Base-by-base conservation (phyloP, 1,284 basidiomycete species). In the Leccinum huronense region DNA sequence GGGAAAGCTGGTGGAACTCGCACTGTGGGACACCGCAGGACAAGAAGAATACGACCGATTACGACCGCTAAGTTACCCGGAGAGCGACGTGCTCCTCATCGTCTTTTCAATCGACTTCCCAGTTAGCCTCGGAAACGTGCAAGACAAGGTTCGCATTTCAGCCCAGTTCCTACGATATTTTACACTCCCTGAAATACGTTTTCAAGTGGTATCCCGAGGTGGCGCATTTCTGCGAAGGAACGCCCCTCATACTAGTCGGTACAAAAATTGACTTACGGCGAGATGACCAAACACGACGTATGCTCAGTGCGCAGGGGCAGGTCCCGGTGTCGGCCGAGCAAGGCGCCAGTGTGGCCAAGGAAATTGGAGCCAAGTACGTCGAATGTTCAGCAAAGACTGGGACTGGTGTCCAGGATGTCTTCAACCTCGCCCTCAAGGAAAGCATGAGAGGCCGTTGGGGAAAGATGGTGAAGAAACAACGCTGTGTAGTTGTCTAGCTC, bases 21-120 rank as follows among this genome's bases (percentile, higher is more conserved):
- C 96, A 5, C 83, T 99, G 38, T 99, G 96, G 96, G 96, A 98
- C 79, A 98, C 97, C 1, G 97, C 96, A 5, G 96, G 97, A 19
- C 96, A 98, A 78, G 96, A 98, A 80, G 96, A 98, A 80, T 98
- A 98, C 78, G 96, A 98, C 77, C 85, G 96, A 67, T 82, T 98
- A 68, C 85, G 96, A 68, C 96, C 96, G 31, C 82, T 99, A 66
- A 95, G 92, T 76, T 98, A 98, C 75, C 95, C 96, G 42, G 97
- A 98, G 77, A 95, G 91, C 80, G 90, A 98, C 77, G 94, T 98
- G 62, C 96, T 99, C 71, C 87, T 98, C 68, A 93, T 98, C 72
- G 95, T 98, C 45, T 99, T 98, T 80, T 96, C 95, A 11, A 84
- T 98, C 78, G 97, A 98, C 83, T 97, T 95, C 75, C 93, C 96